Evolutionary conservation across 169 alveolate species (phyloP).

Genomic region (Plasmodium blacklocki): DNA sequence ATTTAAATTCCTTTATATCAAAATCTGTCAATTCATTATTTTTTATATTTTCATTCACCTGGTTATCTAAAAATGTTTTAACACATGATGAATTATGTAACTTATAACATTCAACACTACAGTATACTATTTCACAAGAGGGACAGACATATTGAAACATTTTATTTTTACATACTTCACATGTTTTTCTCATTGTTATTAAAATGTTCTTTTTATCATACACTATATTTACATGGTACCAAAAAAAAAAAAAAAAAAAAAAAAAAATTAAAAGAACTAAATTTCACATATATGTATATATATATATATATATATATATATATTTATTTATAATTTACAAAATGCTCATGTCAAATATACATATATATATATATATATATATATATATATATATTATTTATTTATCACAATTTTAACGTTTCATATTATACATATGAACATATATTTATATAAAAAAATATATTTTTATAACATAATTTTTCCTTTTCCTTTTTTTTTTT

Average conservation of each 20-base stretch:
- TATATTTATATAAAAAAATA: no score
- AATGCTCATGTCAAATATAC: no score
- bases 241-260: background rate
- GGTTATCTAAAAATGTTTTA: slow-evolving; percentile 41
- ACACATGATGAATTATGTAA: slow-evolving; percentile 53
- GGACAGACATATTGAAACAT: slow-evolving; percentile 68
- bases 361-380: no score
- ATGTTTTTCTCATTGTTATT: slow-evolving; percentile 48
- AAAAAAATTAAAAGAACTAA: no score
- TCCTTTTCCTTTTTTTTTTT: no score
- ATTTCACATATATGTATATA: no score
- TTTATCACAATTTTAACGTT: no score
- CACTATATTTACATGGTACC: background rate
- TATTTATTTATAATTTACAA: no score
- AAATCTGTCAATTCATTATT: slow-evolving; percentile 35
- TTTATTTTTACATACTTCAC: slow-evolving; percentile 69
- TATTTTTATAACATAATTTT: no score
- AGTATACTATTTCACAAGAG: slow-evolving; percentile 72
- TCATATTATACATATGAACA: no score
- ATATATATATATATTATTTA: no score
- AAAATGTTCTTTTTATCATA: background rate
- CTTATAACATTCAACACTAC: slow-evolving; percentile 70
- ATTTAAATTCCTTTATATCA: slow-evolving; percentile 63
- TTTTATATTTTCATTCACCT: slow-evolving; percentile 53
- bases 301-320: no score